Conservation (phyloP, 768 basidiomycete genomes). For the Clavaria fumosa region DNA sequence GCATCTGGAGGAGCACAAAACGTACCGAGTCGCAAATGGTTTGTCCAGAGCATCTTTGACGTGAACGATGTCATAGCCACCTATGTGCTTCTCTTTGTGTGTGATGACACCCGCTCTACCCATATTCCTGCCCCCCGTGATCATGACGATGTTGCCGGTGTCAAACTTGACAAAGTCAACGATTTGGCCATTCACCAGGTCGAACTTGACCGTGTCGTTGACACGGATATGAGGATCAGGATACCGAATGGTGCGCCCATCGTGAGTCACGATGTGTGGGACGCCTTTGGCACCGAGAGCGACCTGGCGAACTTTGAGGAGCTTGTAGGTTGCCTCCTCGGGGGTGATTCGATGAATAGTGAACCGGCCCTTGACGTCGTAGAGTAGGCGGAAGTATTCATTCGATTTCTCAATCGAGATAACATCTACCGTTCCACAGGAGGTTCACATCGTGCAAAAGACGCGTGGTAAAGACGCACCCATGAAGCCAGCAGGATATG, state of each 20-base stretch:
- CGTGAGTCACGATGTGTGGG: constrained; percentile 95
- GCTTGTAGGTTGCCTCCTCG: constrained; percentile 95
- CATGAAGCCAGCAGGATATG: constrained; percentile 95
- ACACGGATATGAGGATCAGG: constrained; percentile 90
- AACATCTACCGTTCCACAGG: constrained; percentile 48
- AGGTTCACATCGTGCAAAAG: background rate
- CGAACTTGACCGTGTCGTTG: constrained; percentile 97
- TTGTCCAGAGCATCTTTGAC: constrained; percentile 91
- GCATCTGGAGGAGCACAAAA: constrained; percentile 8
- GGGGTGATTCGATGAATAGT: constrained; percentile 98
- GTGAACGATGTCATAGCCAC: constrained; percentile 98
- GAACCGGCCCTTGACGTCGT: constrained; percentile 99
- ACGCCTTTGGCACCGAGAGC: constrained; percentile 89
- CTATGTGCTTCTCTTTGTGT: constrained; percentile 92
- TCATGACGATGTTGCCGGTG: constrained; percentile 91
- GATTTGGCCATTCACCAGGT: constrained; percentile 90
- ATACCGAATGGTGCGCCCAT: constrained; percentile 99
- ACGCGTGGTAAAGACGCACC: constrained; percentile 34
- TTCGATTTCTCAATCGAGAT: constrained; percentile 95
- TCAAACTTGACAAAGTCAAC: constrained; percentile 89
- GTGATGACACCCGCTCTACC: constrained; percentile 93
- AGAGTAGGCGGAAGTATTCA: constrained; percentile 98
- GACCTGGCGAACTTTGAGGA: constrained; percentile 84
- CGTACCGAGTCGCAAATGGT: constrained; percentile 94
- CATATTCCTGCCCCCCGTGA: constrained; percentile 99